Base-by-base conservation (phyloP, 305 asterid species). In the Euphrasia arctica region DNA sequence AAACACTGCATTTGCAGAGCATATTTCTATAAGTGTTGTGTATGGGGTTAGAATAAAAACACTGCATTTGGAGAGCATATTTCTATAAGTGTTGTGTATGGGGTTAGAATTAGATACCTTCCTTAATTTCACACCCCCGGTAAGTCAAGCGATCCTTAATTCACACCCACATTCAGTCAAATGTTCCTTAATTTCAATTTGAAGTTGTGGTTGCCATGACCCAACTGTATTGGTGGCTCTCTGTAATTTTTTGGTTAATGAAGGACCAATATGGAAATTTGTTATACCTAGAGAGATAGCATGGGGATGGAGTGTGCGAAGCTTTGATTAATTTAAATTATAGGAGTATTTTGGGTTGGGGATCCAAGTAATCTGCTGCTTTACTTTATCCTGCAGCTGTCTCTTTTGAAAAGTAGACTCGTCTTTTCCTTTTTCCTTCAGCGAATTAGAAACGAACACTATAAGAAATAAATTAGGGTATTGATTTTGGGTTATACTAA, bases 161-260 rank as follows among this genome's bases (percentile, higher is more conserved):
- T 56, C 50, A 49, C 58, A 4, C 18, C 27, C 32, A 49, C 43
- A 55, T n/a, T 9, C 45, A 61, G 78, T 74, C 78, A 74, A 74
- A 62, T 48, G 15, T 65, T 54, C 69, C 68, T 48, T 27, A 36
- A 55, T 68, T 70, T 70, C 67, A 58, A 28, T 72, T 62, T 59
- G 15, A 66, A 61, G 75, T 71, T 66, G 75, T 69, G 75, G 72
- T 66, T 64, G 66, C 66, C 80, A 72, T 75, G 75, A 74, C 22
- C 22, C 22, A 18, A 18, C 22, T 18, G 22, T 18, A 18, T 18
- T 18, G 22, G 22, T 8, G 25, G 65, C 72, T 65, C 66, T 47
- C 29, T 60, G 36, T 64, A 43, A 39, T 47, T 36, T 50, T 47
- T 50, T 57, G 42, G 62, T 67, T 66, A 43, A 41, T 58, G 70